Evolutionary conservation across 1,284 basidiomycete genomes (phyloP).

Genomic region (Fomitiporia mediterranea): DNA sequence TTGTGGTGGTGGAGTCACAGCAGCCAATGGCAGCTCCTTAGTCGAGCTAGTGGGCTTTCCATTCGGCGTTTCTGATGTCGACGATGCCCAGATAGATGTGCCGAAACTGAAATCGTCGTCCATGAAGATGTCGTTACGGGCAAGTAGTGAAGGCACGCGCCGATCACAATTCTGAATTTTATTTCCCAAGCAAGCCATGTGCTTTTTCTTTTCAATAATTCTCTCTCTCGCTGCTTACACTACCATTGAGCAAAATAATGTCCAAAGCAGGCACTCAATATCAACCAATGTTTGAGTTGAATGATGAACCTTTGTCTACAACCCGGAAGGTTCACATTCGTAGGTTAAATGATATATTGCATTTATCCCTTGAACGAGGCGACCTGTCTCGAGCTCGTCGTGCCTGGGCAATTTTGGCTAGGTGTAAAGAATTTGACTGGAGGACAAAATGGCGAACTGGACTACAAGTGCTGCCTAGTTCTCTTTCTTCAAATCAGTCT

Average conservation of each 20-base stretch:
- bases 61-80: slow-evolving; percentile 33
- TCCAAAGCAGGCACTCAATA: neutral
- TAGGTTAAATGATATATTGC: slow-evolving; percentile 68
- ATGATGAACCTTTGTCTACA: slow-evolving; percentile 28
- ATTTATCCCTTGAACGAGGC: slow-evolving; percentile 65
- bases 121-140: slow-evolving; percentile 34
- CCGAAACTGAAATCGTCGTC: slow-evolving; percentile 70
- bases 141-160: neutral
- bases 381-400: slow-evolving; percentile 64
- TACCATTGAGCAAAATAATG: neutral
- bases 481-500: slow-evolving; percentile 21
- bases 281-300: neutral
- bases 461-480: slow-evolving; percentile 46
- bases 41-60: neutral
- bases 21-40: slow-evolving; percentile 15
- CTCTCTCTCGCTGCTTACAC: neutral
- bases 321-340: slow-evolving; percentile 66
- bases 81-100: slow-evolving; percentile 64
- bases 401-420: slow-evolving; percentile 78
- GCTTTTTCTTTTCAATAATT: neutral
- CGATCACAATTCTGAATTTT: too few species aligned
- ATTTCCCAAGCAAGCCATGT: too few species aligned
- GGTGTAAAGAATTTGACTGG: slow-evolving; percentile 82
- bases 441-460: slow-evolving; percentile 70
- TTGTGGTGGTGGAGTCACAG: slow-evolving; percentile 25